Evolutionary conservation across 345 rosid genomes (phyloP).

Genomic region (Erucastrum elatum): DNA sequence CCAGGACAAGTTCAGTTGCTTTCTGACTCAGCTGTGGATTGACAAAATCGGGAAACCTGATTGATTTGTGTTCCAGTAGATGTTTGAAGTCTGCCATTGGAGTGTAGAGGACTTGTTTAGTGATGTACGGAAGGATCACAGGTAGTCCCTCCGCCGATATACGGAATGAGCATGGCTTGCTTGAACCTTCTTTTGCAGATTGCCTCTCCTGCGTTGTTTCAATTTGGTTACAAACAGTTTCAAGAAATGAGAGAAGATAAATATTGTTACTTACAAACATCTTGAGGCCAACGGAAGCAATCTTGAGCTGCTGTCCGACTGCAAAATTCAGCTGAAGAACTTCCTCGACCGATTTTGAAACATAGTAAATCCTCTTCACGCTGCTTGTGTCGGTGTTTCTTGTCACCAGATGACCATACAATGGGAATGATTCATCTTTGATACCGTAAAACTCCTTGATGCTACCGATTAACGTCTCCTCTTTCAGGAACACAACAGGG

Average conservation of each 20-base stretch:
- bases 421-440: conserved; percentile 58
- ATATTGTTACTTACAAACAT: conserved; percentile 75
- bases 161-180: conserved; percentile 74
- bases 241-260: not conserved
- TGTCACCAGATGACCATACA: conserved; percentile 69
- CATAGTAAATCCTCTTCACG: conserved; percentile 90
- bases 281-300: conserved; percentile 86
- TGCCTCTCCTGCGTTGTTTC: conserved; percentile 74
- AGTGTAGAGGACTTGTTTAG: conserved; percentile 72
- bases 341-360: conserved; percentile 78
- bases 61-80: conserved; percentile 76
- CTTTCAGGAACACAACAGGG: conserved; percentile 79
- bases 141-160: conserved; percentile 96
- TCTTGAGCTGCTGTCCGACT: conserved; percentile 82
- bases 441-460: conserved; percentile 79
- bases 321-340: conserved; percentile 68
- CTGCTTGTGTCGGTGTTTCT: conserved; percentile 67
- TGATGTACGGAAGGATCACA: conserved; percentile 77
- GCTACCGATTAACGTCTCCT: conserved; percentile 59
- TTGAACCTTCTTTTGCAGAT: conserved; percentile 70
- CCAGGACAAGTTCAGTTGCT: conserved; percentile 70
- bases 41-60: conserved; percentile 75
- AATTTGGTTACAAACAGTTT: not conserved
- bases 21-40: conserved; percentile 63
- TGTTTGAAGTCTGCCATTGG: conserved; percentile 72